Evolutionary conservation across 306 rosid species (phyloP).

Genomic region (Medicago truncatula): DNA sequence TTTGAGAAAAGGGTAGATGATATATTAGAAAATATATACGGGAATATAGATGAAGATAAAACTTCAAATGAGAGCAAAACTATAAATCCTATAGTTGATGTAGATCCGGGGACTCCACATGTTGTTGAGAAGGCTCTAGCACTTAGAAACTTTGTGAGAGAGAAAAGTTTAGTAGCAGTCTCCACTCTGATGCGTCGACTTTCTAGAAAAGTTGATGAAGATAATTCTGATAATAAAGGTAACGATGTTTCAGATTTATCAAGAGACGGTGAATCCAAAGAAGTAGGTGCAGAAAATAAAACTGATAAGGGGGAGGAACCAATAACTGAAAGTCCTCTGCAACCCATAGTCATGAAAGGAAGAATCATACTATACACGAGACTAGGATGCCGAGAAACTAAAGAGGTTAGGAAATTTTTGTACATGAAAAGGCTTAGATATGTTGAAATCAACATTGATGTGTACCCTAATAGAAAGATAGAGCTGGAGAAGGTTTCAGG

Average conservation of each 20-base stretch:
- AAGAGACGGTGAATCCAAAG: constrained; percentile 49
- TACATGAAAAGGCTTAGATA: constrained; percentile 68
- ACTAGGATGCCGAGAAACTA: constrained; percentile 76
- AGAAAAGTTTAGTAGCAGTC: constrained; percentile 68
- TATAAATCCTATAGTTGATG: constrained; percentile 62
- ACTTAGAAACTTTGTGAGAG: constrained; percentile 70
- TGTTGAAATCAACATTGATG: constrained; percentile 80
- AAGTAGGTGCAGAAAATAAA: constrained; percentile 51
- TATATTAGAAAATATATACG: constrained; percentile 24
- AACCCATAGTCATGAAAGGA: constrained; percentile 65
- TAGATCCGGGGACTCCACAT: constrained; percentile 57
- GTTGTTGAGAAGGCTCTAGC: constrained; percentile 80
- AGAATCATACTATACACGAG: constrained; percentile 76
- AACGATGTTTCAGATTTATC: constrained; percentile 46
- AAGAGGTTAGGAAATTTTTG: constrained; percentile 68
- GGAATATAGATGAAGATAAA: constrained; percentile 39
- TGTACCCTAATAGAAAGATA: constrained; percentile 72
- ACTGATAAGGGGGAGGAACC: constrained; percentile 46
- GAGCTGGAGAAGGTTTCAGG: constrained; percentile 80
- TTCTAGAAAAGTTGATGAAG: constrained; percentile 54
- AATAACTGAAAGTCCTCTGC: constrained; percentile 40
- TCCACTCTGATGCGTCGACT: constrained; percentile 72
- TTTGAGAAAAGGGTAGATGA: constrained; percentile 39
- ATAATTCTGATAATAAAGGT: constrained; percentile 41
- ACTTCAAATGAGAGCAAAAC: constrained; percentile 55